Evolutionary conservation across 2,329 filamentous ascomycete genomes (phyloP).

Genomic region (Zymoseptoria passerinii): DNA sequence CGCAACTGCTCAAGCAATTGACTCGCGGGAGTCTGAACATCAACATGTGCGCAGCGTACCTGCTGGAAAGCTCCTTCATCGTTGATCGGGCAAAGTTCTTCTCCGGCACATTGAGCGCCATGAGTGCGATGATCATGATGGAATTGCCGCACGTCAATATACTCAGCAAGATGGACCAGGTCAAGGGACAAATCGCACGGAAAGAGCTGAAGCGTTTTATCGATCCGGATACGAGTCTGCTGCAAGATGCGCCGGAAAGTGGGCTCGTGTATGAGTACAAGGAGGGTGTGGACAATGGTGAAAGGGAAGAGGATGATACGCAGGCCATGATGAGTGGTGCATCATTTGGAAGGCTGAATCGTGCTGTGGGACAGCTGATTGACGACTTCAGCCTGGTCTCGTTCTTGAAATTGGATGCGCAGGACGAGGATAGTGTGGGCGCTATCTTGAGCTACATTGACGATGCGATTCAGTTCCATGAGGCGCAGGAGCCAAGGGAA

Average conservation of each 20-base stretch:
- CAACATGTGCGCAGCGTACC: conserved; percentile 84
- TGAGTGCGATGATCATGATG: conserved; percentile 98
- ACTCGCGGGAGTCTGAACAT: conserved; percentile 79
- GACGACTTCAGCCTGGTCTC: conserved; percentile 98
- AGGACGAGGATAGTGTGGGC: conserved; percentile 84
- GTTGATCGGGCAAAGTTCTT: conserved; percentile 97
- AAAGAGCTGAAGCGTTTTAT: conserved; percentile 84
- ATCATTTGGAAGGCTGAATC: conserved; percentile 75
- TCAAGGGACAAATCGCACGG: conserved; percentile 80
- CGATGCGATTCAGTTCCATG: conserved; percentile 86
- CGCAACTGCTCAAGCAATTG: conserved; percentile 72
- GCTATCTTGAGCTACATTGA: conserved; percentile 85
- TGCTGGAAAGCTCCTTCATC: conserved; percentile 92
- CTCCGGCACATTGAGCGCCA: conserved; percentile 85
- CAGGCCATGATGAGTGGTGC: conserved; percentile 69
- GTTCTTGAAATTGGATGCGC: conserved; percentile 80
- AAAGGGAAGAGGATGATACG: conserved; percentile 51
- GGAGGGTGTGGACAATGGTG: conserved; percentile 40
- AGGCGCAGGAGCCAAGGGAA: conserved; percentile 85
- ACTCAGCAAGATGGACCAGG: conserved; percentile 93
- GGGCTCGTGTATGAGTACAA: conserved; percentile 33
- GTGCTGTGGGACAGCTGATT: conserved; percentile 81
- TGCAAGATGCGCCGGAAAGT: conserved; percentile 69
- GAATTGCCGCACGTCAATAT: conserved; percentile 96
- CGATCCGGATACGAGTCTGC: conserved; percentile 70